A percentile compares a stretch with the other conserved stretches of the same genome.
phyloP scores from a whole-genome alignment of 1,284 basidiomycete species.

The Lentinus polychrous region DNA sequence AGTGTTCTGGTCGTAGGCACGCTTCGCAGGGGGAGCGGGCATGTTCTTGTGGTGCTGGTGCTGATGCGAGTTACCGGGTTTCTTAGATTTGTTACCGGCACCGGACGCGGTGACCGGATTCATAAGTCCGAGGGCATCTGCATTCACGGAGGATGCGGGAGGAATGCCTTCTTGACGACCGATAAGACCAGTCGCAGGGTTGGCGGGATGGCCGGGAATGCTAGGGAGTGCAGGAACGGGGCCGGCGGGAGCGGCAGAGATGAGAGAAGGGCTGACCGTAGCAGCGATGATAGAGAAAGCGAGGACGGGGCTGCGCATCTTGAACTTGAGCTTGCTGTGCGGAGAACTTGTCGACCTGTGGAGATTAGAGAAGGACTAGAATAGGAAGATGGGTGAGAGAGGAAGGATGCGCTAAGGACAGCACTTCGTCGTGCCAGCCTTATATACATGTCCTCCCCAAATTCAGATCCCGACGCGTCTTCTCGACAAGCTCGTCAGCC shows the following conservation, averaged over 20 bases:
- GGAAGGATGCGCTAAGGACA: neutral
- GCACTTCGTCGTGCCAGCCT: neutral
- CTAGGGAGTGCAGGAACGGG: slow-evolving; percentile 17
- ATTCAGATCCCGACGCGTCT: slow-evolving; percentile 7
- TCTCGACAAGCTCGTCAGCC: neutral
- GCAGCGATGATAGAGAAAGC: slow-evolving; percentile 26
- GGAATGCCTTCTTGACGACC: neutral
- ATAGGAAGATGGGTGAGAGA: slow-evolving; percentile 5
- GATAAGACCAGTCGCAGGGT: neutral
- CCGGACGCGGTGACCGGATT: neutral
- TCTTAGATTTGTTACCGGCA: neutral
- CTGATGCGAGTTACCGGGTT: neutral
- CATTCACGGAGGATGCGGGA: neutral
- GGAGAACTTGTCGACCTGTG: slow-evolving; percentile 15
- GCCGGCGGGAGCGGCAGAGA: slow-evolving; percentile 21
- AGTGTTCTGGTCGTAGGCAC: slow-evolving; percentile 10
- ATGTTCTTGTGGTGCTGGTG: neutral
- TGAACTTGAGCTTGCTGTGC: slow-evolving; percentile 8
- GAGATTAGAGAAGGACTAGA: slow-evolving; percentile 20
- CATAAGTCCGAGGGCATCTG: neutral
- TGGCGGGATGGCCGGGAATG: neutral
- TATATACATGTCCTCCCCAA: neutral
- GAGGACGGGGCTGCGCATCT: slow-evolving; percentile 28
- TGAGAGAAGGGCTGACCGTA: slow-evolving; percentile 25
- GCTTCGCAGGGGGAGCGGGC: slow-evolving; percentile 2